Percentiles rank a stretch among this genome's conserved stretches.
Conservation (phyloP, 2,329 filamentous ascomycete species). For the Rutstroemia sydowiana region DNA sequence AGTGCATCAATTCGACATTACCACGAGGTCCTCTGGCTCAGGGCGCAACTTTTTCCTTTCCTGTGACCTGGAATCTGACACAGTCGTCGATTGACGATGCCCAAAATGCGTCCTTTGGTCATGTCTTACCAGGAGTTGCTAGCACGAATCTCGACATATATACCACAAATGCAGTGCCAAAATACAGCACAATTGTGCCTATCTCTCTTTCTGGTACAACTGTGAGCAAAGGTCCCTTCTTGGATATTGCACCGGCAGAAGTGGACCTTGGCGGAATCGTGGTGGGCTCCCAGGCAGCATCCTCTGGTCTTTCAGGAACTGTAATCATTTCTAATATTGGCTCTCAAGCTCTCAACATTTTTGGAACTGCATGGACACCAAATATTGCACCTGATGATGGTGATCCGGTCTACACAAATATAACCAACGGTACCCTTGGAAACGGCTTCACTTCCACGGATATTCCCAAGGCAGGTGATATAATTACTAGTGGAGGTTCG, state of each 20-base stretch:
- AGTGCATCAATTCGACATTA: conserved; percentile 33
- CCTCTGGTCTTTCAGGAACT: conserved; percentile 34
- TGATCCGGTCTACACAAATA: background rate
- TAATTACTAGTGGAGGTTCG: conserved; percentile 21
- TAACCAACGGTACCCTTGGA: background rate
- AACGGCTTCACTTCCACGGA: conserved; percentile 1
- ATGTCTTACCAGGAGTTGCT: background rate
- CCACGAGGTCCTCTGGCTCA: conserved; percentile 31
- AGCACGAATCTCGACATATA: conserved; percentile 34
- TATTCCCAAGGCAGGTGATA: conserved; percentile 2
- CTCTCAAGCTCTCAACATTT: background rate
- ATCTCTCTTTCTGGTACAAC: conserved; percentile 31
- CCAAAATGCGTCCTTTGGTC: conserved; percentile 22
- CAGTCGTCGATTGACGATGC: conserved; percentile 21
- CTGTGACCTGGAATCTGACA: conserved; percentile 38
- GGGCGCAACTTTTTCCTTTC: conserved; percentile 34
- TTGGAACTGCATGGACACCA: background rate
- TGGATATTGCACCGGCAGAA: conserved; percentile 28
- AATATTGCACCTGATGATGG: background rate
- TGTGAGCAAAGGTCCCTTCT: conserved; percentile 29
- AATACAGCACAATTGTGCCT: conserved; percentile 31
- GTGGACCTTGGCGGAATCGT: conserved; percentile 45
- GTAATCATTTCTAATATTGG: conserved; percentile 31
- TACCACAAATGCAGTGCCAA: conserved; percentile 31
- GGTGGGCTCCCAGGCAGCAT: conserved; percentile 31